A percentile compares a stretch with the other conserved stretches of the same genome.
Evolutionary conservation across 805 yeast genomes (phyloP).

Genomic region (Lachancea lanzarotensis): DNA sequence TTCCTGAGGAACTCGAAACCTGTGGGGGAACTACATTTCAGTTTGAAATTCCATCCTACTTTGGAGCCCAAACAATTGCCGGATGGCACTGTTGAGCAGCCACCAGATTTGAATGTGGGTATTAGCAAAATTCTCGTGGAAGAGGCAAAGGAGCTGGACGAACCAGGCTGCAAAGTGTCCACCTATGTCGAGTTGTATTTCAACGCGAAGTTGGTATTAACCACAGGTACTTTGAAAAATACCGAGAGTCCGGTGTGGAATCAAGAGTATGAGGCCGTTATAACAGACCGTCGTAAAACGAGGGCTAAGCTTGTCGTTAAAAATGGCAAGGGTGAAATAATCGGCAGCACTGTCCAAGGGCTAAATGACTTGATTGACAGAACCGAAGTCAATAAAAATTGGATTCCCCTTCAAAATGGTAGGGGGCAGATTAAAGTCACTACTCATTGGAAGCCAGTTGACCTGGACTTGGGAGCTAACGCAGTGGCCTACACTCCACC

Average conservation of each 20-base stretch:
- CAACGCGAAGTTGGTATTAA: constrained; percentile 51
- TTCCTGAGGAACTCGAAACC: constrained; percentile 78
- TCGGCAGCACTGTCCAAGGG: constrained; percentile 54
- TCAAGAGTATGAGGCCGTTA: constrained; percentile 56
- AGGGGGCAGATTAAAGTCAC: constrained; percentile 65
- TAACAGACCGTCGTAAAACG: constrained; percentile 65
- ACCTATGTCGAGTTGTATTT: constrained; percentile 67
- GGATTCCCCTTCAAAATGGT: constrained; percentile 68
- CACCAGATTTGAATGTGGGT: constrained; percentile 94
- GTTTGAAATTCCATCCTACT: constrained; percentile 71
- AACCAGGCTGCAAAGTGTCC: constrained; percentile 45
- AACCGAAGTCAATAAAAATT: constrained; percentile 65
- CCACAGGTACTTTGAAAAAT: constrained; percentile 53
- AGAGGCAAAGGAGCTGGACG: constrained; percentile 31
- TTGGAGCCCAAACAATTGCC: constrained; percentile 50
- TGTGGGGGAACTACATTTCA: constrained; percentile 68
- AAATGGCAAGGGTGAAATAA: constrained; percentile 49
- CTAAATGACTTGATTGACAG: constrained; percentile 67
- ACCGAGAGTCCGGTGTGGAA: constrained; percentile 65
- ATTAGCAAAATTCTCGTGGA: constrained; percentile 55
- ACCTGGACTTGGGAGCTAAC: constrained; percentile 57
- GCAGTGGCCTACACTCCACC: constrained; percentile 87
- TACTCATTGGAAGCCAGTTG: constrained; percentile 84
- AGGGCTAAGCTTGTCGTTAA: constrained; percentile 60
- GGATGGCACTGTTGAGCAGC: constrained; percentile 78